Percentiles rank a stretch among this genome's conserved stretches.
Evolutionary conservation across 192 early-diverging fungal genomes (phyloP).

Genomic region (Phycomyces blakesleeanus): DNA sequence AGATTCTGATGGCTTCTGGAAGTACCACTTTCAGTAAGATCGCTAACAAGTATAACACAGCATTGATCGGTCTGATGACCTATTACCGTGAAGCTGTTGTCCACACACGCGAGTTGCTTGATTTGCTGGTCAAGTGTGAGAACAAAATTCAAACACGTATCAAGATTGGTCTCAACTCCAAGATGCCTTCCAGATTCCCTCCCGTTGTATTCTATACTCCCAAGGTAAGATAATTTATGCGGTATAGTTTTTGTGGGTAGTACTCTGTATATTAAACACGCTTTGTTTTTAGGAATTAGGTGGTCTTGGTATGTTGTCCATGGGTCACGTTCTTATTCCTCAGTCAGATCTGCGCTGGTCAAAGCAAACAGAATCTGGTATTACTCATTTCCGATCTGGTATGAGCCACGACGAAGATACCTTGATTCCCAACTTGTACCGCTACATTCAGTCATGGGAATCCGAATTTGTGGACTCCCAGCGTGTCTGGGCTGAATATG

Average conservation of each 20-base stretch:
- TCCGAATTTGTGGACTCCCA: conserved; percentile 99
- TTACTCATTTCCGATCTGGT: conserved; percentile 97
- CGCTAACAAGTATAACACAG: conserved; percentile 93
- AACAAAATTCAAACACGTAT: conserved; percentile 99
- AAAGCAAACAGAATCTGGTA: conserved; percentile 93
- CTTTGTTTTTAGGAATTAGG: conserved; percentile 91
- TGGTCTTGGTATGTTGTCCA: conserved; percentile 97
- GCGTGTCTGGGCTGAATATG: conserved; percentile 99
- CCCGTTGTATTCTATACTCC: conserved; percentile 70
- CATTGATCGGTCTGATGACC: conserved; percentile 93
- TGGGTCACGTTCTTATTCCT: conserved; percentile 98
- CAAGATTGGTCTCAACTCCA: conserved; percentile 98
- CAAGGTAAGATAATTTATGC: no score
- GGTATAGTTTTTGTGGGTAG: no score
- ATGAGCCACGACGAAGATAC: conserved; percentile 98
- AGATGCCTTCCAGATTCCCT: conserved; percentile 97
- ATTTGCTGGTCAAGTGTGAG: conserved; percentile 95
- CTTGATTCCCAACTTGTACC: conserved; percentile 94
- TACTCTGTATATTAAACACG: no score
- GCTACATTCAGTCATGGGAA: conserved; percentile 98
- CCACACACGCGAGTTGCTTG: conserved; percentile 93
- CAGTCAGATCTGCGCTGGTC: conserved; percentile 96
- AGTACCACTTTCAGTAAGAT: conserved; percentile 98
- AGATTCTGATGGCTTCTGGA: conserved; percentile 97
- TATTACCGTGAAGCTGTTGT: conserved; percentile 98